Base-by-base conservation (phyloP, 2,329 filamentous ascomycete species). In the Thermothelomyces thermophilus region DNA sequence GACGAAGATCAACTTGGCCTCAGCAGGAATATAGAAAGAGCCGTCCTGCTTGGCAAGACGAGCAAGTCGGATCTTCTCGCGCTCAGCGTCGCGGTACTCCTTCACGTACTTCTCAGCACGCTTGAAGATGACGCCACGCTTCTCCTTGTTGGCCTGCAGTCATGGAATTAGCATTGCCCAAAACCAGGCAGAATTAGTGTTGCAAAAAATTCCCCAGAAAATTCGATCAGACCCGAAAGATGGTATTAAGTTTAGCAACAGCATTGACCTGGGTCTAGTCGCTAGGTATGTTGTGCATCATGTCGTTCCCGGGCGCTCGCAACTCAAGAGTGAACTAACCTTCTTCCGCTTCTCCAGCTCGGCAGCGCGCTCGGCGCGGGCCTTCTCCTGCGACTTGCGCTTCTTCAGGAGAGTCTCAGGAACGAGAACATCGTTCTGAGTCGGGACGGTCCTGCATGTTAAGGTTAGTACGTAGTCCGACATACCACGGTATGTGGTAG, bases 361-460 rank as follows among this genome's bases (percentile, higher is more conserved):
- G 61, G 86, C 80, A 63, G 80, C 74, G 71, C 84, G 86, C 76
- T 91, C 87, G 73, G 93, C 90, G 73, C 90, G 87, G 72, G 90
- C 90, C 84, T 96, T 95, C 84, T 98, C 93, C 79, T 96, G 91
- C 74, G 83, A 89, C 90, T 98, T 98, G 80, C 93, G 88, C 89
- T 98, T 98, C 87, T 98, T 98, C 74, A 98, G 84, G 69, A 98
- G 88, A 67, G 93, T 98, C 88, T 98, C 93, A 65, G 93, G 93
- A 71, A 97, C 89, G 73, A 97, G 81, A 73, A 98, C 84, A 74
- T 97, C 87, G 74, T 96, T 88, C 75, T 90, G 77, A 73, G 90
- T 95, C 64, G 93, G 89, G 69, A 95, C 87, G 76, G 83, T 84
- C 77, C 90, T 95, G 70, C 60, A 64, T 55, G 52, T 72, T 82